phyloP scores from a whole-genome alignment of 345 rosid species.

The Populus simonii region DNA sequence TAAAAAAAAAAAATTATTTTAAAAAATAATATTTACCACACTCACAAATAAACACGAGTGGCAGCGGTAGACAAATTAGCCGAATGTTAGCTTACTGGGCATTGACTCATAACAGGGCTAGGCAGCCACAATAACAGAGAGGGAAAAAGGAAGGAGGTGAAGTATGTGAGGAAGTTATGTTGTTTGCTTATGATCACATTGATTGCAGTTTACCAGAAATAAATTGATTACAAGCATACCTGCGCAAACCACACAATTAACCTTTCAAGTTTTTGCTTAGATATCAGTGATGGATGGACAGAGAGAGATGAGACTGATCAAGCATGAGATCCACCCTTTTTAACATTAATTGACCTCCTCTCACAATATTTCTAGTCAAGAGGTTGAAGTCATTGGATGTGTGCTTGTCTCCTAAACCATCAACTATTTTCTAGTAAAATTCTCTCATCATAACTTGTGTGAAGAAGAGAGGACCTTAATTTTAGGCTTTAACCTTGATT shows the following conservation, averaged over 20 bases:
- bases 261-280: not conserved
- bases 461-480: too few species aligned
- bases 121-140: not conserved
- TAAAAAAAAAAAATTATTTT: too few species aligned
- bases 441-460: not conserved
- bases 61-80: not conserved
- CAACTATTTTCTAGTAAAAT: not conserved
- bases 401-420: not conserved
- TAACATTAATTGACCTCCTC: too few species aligned
- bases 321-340: not conserved
- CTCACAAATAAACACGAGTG: too few species aligned
- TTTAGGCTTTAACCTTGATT: too few species aligned
- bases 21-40: accelerated
- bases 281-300: not conserved
- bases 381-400: too few species aligned
- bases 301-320: not conserved
- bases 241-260: not conserved
- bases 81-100: not conserved
- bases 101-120: not conserved
- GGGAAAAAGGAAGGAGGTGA: not conserved
- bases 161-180: not conserved
- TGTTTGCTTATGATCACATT: not conserved
- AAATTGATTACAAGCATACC: not conserved
- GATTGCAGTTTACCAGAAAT: not conserved
- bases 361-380: too few species aligned